Percentiles rank a stretch among this genome's conserved stretches.
Evolutionary conservation across 2,329 filamentous ascomycete species (phyloP).

Genomic region (Trichoderma arundinaceum): DNA sequence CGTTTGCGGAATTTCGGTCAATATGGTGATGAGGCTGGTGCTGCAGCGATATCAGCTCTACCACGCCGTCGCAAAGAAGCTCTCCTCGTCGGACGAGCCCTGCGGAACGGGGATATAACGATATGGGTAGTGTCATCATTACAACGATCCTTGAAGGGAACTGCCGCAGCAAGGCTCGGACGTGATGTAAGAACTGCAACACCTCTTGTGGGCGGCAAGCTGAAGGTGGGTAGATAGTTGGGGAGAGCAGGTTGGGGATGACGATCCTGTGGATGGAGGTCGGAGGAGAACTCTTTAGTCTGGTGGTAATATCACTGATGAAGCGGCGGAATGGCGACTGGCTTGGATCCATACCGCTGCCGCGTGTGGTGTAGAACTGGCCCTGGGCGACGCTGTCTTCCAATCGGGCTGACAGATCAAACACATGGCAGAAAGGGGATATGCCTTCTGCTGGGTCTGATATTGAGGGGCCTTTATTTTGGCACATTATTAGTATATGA

Average conservation of each 20-base stretch:
- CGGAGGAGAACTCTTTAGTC: constrained; percentile 62
- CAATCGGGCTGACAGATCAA: constrained; percentile 72
- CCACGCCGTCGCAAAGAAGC: constrained; percentile 79
- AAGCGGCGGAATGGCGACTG: constrained; percentile 63
- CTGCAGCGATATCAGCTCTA: constrained; percentile 78
- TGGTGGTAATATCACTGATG: constrained; percentile 61
- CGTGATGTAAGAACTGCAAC: constrained; percentile 78
- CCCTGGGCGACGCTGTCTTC: constrained; percentile 55
- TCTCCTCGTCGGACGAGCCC: constrained; percentile 88
- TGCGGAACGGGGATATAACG: constrained; percentile 75
- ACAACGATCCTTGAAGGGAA: constrained; percentile 70
- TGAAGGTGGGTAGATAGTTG: constrained; percentile 77
- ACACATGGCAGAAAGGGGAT: constrained; percentile 70
- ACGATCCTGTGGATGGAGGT: constrained; percentile 77
- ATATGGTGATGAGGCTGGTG: constrained; percentile 54
- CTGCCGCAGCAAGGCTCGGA: constrained; percentile 75
- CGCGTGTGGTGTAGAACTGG: constrained; percentile 56
- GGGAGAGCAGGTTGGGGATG: constrained; percentile 84
- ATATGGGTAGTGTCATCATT: constrained; percentile 77
- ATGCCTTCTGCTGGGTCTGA: constrained; percentile 32
- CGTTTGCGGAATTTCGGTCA: constrained; percentile 62
- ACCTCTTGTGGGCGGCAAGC: constrained; percentile 73
- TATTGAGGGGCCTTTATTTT: constrained; percentile 23
- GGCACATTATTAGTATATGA: neutral
- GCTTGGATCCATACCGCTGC: constrained; percentile 42